A percentile compares a stretch with the other conserved stretches of the same genome.
These are phyloP conservation scores for Oryza longistaminata DNA, from an alignment of 176 grass and related monocot genomes.

Conservation along the genomic window DNA sequence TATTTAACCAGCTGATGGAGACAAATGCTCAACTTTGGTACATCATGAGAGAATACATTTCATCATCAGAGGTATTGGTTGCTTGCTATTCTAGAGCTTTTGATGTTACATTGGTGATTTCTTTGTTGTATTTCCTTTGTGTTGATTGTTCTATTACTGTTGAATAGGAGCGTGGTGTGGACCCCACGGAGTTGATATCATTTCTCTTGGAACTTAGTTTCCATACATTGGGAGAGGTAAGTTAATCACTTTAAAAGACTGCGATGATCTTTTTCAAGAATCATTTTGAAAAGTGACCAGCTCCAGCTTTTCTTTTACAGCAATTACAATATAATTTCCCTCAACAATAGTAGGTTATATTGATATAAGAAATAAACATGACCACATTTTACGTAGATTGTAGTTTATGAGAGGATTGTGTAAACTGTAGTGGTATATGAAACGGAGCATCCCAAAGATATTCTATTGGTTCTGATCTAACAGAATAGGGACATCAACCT, in stretches of 20 bases:
- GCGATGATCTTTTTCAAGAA: slow-evolving; percentile 22
- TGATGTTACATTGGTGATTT: slow-evolving; percentile 5
- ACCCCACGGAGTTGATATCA: slow-evolving; percentile 84
- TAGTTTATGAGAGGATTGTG: neutral
- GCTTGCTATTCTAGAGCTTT: slow-evolving; percentile 19
- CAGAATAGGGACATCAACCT: neutral
- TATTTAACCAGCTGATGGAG: slow-evolving; percentile 80
- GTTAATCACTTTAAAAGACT: slow-evolving; percentile 3
- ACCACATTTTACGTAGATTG: neutral
- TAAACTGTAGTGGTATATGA: slow-evolving; percentile 4
- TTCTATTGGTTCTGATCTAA: slow-evolving; percentile 6
- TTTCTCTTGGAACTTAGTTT: slow-evolving; percentile 97
- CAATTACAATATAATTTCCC: neutral
- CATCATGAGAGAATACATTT: slow-evolving; percentile 98
- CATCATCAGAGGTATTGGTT: slow-evolving; percentile 79
- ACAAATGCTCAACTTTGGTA: slow-evolving; percentile 97
- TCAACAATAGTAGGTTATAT: neutral
- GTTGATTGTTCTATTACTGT: slow-evolving; percentile 29
- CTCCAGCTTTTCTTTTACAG: neutral
- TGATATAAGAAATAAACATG: neutral
- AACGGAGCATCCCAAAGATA: neutral
- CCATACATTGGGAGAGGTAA: slow-evolving; percentile 80
- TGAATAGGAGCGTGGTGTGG: slow-evolving; percentile 84
- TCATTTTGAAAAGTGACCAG: neutral
- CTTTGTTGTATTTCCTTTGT: slow-evolving; percentile 17